A percentile compares a stretch with the other conserved stretches of the same genome.
These are phyloP conservation scores for Malassezia cuniculi DNA, from an alignment of 1,284 basidiomycete species.

Conservation along the genomic window DNA sequence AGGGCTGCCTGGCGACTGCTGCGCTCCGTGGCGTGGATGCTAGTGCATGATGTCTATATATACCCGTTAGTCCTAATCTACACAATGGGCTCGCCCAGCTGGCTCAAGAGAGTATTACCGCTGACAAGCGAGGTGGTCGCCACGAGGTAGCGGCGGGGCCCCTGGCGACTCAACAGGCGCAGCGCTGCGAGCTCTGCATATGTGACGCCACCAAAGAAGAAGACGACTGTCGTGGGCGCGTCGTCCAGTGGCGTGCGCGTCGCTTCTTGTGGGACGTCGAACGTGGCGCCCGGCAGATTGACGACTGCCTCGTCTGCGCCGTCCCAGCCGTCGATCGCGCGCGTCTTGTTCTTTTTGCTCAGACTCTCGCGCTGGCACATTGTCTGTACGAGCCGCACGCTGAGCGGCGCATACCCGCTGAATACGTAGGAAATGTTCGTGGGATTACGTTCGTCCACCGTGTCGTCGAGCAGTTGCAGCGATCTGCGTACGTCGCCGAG, in stretches of 20 bases:
- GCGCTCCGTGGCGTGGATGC: constrained; percentile 43
- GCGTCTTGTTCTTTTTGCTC: too few species aligned
- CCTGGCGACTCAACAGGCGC: constrained; percentile 63
- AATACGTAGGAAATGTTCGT: constrained; percentile 91
- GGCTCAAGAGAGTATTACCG: constrained; percentile 21
- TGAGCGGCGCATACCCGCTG: constrained; percentile 90
- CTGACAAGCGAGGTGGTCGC: constrained; percentile 34
- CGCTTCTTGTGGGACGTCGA: constrained; percentile 59
- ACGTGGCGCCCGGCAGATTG: constrained; percentile 66
- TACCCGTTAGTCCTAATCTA: neutral
- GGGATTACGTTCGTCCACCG: constrained; percentile 57
- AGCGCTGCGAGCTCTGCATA: constrained; percentile 91
- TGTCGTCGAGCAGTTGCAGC: constrained; percentile 82
- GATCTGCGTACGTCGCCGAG: constrained; percentile 57
- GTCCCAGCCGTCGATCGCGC: constrained; percentile 84
- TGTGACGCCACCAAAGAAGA: constrained; percentile 96
- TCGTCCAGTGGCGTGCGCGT: constrained; percentile 18
- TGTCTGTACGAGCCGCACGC: constrained; percentile 79
- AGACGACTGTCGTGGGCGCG: constrained; percentile 70
- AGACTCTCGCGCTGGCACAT: constrained; percentile 76
- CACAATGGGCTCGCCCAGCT: constrained; percentile 6
- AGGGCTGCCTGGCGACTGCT: constrained; percentile 62
- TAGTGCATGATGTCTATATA: too few species aligned
- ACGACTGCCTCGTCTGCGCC: constrained; percentile 81
- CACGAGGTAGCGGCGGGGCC: constrained; percentile 28